A percentile compares a stretch with the other conserved stretches of the same genome.
Evolutionary conservation across 2,329 filamentous ascomycete genomes (phyloP).

Genomic region (Shiraia sp.): DNA sequence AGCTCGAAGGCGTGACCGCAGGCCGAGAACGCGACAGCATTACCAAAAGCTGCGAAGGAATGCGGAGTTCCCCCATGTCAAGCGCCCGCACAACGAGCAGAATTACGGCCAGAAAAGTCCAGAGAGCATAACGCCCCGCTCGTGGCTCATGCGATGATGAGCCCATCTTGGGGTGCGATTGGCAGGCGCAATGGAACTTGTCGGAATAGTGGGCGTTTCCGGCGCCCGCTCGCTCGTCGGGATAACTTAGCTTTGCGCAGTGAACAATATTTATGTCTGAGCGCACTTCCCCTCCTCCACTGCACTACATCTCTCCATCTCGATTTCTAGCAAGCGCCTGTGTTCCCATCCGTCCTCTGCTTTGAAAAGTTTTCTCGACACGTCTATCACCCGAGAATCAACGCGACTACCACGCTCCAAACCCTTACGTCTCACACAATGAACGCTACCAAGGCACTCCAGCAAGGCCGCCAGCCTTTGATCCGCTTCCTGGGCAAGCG

Average conservation of each 20-base stretch:
- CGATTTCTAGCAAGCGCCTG: too few relatives aligned
- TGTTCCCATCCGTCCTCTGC: too few relatives aligned
- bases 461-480: constrained; percentile 54
- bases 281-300: too few relatives aligned
- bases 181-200: background rate
- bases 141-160: constrained; percentile 32
- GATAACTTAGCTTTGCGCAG: constrained; percentile 21
- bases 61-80: too few relatives aligned
- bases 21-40: constrained; percentile 20
- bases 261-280: too few relatives aligned
- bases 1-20: constrained; percentile 15
- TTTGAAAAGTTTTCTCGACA: too few relatives aligned
- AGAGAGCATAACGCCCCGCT: too few relatives aligned
- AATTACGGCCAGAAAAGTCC: too few relatives aligned
- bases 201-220: background rate
- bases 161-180: constrained; percentile 15
- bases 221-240: constrained; percentile 13
- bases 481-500: constrained; percentile 58
- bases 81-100: constrained; percentile 16
- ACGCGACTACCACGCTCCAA: too few relatives aligned
- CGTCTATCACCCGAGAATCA: too few relatives aligned
- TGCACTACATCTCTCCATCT: too few relatives aligned
- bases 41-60: constrained; percentile 19
- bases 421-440: too few relatives aligned
- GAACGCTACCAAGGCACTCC: constrained; percentile 52